Base-by-base conservation (phyloP, 805 yeast genomes). In the Candida awuae region DNA sequence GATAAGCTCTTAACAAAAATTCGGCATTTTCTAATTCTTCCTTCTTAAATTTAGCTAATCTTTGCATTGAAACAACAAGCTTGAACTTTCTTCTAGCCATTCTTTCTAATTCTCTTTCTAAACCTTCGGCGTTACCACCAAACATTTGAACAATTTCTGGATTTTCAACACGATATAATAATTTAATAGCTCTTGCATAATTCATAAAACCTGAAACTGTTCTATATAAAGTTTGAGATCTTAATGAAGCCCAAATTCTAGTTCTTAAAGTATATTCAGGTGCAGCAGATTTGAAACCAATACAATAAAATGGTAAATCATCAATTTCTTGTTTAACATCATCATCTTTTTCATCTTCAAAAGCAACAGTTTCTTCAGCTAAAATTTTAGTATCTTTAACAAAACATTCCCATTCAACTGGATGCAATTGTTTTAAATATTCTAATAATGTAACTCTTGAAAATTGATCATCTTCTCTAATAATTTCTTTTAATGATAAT, bases 141-240 rank as follows among this genome's bases (percentile, higher is more conserved):
- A 88, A 90, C 87, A 88, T 86, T 71, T 92, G 97, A 45, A 88
- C 94, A 61, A 86, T 79, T 62, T 84, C 95, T 32, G 94, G 94
- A 62, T 85, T 84, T 64, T 92, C 97, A 54, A 92, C 94, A 67
- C 94, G 82, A 69, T 86, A 87, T 44, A 90, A 70, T 54, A 90
- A 68, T 64, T 88, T 92, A 56, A 90, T 86, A 22, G 98, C 97
- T 63, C 96, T 81, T 22, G 96, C 83, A 62, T 90, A 90, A 68
- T 90, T 92, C 98, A 90, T 90, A 70, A 90, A 92, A 56, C 98
- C 98, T 40, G 96, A 84, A 38, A 90, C 90, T 34, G 98, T 92
- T 65, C 98, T 81, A 69, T 90, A 90, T 55, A 90, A 69, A 26
- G 98, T 92, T 70, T 90, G 98, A 29, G 96, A 83, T 66, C 98